Conservation (phyloP, 495 filamentous ascomycete species). For the Aspergillus saccharolyticus region DNA sequence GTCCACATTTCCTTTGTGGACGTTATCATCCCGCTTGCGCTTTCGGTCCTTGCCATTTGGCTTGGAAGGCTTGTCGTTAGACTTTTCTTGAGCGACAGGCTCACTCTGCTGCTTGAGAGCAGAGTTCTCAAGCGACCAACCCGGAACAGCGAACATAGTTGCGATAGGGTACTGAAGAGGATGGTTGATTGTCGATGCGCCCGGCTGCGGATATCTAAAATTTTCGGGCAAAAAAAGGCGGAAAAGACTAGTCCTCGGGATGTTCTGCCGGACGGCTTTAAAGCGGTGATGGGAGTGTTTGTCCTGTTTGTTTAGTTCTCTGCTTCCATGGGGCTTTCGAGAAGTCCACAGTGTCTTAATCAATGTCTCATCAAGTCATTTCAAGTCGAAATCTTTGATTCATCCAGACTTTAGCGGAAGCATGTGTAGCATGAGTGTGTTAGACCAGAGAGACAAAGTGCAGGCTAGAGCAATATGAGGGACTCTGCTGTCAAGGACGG, state of each 20-base stretch:
- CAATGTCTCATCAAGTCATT: too few relatives aligned
- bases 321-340: neutral
- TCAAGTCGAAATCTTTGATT: too few relatives aligned
- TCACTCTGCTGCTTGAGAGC: conserved; percentile 65
- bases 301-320: neutral
- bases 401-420: too few relatives aligned
- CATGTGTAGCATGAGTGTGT: neutral
- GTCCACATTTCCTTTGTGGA: conserved; percentile 67
- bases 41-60: conserved; percentile 31
- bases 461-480: neutral
- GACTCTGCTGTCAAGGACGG: neutral
- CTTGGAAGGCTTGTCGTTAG: conserved; percentile 26
- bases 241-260: neutral
- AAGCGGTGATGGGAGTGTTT: conserved; percentile 6
- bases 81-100: conserved; percentile 20
- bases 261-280: conserved; percentile 8
- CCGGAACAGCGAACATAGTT: conserved; percentile 88
- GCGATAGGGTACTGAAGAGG: neutral
- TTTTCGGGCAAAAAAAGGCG: conserved; percentile 16
- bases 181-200: neutral
- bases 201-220: conserved; percentile 10
- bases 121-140: conserved; percentile 74
- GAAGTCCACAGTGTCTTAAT: too few relatives aligned
- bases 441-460: neutral
- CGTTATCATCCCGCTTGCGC: conserved; percentile 54